These are phyloP conservation scores for Penicillium silybi DNA, from an alignment of 495 filamentous ascomycete genomes.

Conservation along the genomic window DNA sequence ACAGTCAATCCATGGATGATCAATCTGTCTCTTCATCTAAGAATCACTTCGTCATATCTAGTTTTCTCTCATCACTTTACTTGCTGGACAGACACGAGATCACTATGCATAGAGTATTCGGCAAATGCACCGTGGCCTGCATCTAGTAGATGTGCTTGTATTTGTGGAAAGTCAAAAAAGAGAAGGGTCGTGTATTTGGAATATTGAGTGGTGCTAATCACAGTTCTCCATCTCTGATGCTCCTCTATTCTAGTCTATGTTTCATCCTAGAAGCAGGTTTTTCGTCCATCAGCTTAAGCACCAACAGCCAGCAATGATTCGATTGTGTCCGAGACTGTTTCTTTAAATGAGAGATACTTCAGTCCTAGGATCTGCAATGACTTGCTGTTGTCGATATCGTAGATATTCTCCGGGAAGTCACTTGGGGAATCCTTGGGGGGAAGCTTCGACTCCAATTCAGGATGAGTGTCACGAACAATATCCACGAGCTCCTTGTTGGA, in stretches of 20 bases:
- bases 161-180: no score
- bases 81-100: background rate
- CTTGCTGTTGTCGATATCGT: slow-evolving; percentile 49
- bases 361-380: slow-evolving; percentile 56
- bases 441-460: slow-evolving; percentile 58
- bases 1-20: no score
- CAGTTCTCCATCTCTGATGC: no score
- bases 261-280: background rate
- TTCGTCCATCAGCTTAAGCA: slow-evolving; percentile 14
- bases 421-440: slow-evolving; percentile 45
- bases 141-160: no score
- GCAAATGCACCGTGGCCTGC: no score
- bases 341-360: slow-evolving; percentile 49
- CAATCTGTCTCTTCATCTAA: no score
- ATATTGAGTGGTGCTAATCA: no score
- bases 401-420: slow-evolving; percentile 38
- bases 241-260: background rate
- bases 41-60: no score
- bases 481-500: slow-evolving; percentile 63
- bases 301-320: slow-evolving; percentile 50
- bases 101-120: no score
- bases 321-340: slow-evolving; percentile 55
- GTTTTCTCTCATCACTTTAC: background rate
- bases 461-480: slow-evolving; percentile 60
- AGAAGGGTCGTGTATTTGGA: no score